Conservation (phyloP, 1,284 basidiomycete species). For the Fomes fomentarius region DNA sequence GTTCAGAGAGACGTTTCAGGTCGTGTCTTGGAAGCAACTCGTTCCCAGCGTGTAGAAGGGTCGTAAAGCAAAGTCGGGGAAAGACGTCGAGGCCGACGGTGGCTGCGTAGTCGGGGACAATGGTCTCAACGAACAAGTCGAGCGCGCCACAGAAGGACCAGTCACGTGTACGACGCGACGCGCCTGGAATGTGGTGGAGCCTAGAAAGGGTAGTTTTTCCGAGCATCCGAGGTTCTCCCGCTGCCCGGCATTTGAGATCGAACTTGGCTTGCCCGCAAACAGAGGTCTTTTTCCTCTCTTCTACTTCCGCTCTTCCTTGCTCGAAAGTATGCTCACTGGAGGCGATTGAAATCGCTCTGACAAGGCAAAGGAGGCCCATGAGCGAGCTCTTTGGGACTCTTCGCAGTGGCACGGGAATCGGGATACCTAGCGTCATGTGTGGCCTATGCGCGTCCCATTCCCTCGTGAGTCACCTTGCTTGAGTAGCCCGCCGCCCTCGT, state of each 20-base stretch:
- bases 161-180: slow-evolving; percentile 20
- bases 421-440: not conserved
- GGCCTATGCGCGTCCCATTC: no score
- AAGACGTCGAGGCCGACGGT: not conserved
- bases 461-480: not conserved
- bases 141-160: slow-evolving; percentile 1
- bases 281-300: not conserved
- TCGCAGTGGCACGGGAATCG: not conserved
- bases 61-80: not conserved
- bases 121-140: not conserved
- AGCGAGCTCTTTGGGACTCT: no score
- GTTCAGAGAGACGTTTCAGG: not conserved
- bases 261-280: not conserved
- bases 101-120: not conserved
- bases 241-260: not conserved
- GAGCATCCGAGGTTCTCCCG: slow-evolving; percentile 10
- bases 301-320: no score
- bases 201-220: not conserved
- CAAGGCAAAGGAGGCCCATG: no score
- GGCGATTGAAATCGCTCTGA: no score
- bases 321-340: no score
- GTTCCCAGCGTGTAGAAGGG: not conserved
- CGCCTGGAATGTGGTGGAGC: not conserved
- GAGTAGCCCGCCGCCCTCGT: no score
- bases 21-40: not conserved